A percentile compares a stretch with the other conserved stretches of the same genome.
phyloP scores from a whole-genome alignment of 495 filamentous ascomycete genomes.

The Talaromyces thailandensis region DNA sequence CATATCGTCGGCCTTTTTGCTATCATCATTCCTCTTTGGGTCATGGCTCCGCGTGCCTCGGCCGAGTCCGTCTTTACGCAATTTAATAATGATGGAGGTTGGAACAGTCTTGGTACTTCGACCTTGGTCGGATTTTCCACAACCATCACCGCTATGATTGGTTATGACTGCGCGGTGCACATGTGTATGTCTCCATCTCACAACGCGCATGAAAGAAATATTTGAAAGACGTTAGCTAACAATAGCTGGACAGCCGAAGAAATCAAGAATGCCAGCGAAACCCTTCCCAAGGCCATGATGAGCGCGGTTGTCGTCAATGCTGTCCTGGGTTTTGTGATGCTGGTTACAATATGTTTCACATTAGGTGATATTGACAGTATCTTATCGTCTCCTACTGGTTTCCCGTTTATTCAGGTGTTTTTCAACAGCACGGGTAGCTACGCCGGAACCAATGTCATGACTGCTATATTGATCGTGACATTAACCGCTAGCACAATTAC shows the following conservation, averaged over 20 bases:
- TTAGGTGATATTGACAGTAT: constrained; percentile 39
- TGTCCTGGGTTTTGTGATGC: constrained; percentile 40
- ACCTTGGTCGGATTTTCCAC: constrained; percentile 47
- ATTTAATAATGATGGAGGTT: constrained; percentile 45
- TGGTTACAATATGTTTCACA: constrained; percentile 44
- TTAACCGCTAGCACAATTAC: constrained; percentile 41
- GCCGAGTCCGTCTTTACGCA: constrained; percentile 41
- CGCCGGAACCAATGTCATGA: constrained; percentile 40
- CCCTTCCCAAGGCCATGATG: constrained; percentile 48
- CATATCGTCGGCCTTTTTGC: constrained; percentile 55
- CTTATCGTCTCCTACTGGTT: constrained; percentile 29
- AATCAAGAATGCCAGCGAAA: constrained; percentile 44
- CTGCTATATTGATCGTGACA: constrained; percentile 39
- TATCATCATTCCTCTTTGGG: constrained; percentile 50
- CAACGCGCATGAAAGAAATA: not conserved
- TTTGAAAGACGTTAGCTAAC: constrained; percentile 5
- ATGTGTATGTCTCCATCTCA: constrained; percentile 13
- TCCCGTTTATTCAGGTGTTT: constrained; percentile 48
- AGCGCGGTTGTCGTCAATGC: constrained; percentile 40
- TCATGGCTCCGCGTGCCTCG: constrained; percentile 38
- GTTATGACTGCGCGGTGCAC: constrained; percentile 38
- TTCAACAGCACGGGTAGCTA: constrained; percentile 36
- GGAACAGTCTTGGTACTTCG: constrained; percentile 42
- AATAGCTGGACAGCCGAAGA: constrained; percentile 35
- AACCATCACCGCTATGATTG: constrained; percentile 42